Evolutionary conservation across 139 green algal species (phyloP), one percentile per base, ranked within the genome.

Genomic region (Chlorella ohadii): DNA sequence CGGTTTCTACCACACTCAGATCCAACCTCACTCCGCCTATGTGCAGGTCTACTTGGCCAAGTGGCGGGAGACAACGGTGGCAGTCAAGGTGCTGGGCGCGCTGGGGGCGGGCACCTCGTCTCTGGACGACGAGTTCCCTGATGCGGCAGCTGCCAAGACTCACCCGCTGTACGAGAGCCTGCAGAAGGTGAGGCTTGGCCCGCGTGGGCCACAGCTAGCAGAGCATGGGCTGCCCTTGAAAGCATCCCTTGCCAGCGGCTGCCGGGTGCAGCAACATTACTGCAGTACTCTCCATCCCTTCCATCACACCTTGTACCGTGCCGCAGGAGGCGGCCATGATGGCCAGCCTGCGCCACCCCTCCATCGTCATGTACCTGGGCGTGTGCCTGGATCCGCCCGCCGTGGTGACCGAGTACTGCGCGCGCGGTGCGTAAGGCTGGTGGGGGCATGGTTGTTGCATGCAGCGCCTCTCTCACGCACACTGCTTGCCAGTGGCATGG

Each of bases 41-140:
- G 63, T 25, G 68, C 83, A 87, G 72, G 92, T 95, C 4, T 93
- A 89, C 79, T 72, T 94, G 51, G 92, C 90, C 67, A 92, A 91
- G 81, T 93, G 91, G 89, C 87, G 84, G 5, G 89, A 92, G 63
- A 94, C 91, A 22, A 89, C 87, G 15, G 91, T 94, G 33, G 91
- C 92, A 31, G 88, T 94, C 63, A 93, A 93, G 85, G 81, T 93
- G 72, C 75, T 93, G 23, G 83, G 72, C 59, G 39, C 79, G 33
- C 79, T 67, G 28, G 72, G 79, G 56, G 34, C 27, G 9, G 82
- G 76, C 36, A 55, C 34, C 41, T 41, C 47, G 15, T 23, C 67
- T 0, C 51, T 85, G 55, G 80, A 85, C 25, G 80, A 85, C 27
- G 80, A 85, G 80, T 85, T 85, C 70, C 80, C 79, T 4, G 80